phyloP scores from a whole-genome alignment of 1,284 basidiomycete genomes.

The Caloboletus firmus region DNA sequence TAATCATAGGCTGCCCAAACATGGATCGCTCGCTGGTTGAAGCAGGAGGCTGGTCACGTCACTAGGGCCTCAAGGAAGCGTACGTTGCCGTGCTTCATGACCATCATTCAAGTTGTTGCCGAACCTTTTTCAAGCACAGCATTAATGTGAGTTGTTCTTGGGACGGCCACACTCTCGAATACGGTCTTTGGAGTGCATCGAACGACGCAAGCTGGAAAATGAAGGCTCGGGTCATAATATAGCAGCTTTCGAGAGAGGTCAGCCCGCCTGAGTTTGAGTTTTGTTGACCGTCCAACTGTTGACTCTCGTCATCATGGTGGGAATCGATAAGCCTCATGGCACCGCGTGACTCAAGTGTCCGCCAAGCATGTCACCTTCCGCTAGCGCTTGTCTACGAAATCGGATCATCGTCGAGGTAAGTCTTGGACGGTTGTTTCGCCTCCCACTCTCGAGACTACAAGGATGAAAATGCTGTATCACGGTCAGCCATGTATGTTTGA shows the following conservation, averaged over 20 bases:
- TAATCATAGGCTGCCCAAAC: constrained; percentile 16
- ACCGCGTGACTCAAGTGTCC: too few relatives aligned
- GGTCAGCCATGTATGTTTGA: constrained; percentile 12
- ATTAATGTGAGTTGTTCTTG: background rate
- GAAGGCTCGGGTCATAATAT: too few relatives aligned
- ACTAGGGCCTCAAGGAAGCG: background rate
- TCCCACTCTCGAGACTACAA: background rate
- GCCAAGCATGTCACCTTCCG: background rate
- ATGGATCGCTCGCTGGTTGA: background rate
- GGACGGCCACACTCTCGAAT: background rate
- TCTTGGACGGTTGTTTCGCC: background rate
- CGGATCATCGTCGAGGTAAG: constrained; percentile 13
- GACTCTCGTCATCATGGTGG: background rate
- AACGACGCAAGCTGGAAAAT: background rate
- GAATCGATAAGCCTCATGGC: background rate
- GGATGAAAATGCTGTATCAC: constrained; percentile 31
- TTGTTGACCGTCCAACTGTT: too few relatives aligned
- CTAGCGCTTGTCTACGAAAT: background rate
- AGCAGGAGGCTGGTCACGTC: background rate
- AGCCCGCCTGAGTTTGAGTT: background rate
- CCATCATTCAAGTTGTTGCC: background rate
- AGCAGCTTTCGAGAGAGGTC: background rate
- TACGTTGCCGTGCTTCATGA: background rate
- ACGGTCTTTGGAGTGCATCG: background rate
- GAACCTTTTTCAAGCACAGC: too few relatives aligned